Conservation (phyloP, 805 yeast species). For the Nakazawaea siamensis region DNA sequence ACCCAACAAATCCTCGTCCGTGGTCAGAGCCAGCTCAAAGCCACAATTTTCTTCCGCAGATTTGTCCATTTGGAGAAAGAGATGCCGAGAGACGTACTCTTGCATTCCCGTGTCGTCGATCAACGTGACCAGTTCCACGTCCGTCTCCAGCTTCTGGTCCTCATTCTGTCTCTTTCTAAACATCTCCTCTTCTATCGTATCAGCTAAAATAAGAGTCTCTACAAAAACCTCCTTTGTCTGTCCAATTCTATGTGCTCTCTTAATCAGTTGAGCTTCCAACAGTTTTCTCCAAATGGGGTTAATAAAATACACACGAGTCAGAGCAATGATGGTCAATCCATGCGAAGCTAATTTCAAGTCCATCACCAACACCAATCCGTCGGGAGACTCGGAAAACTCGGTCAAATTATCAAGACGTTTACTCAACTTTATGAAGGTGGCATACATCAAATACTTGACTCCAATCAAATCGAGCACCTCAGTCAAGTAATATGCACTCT, state of each 20-base stretch:
- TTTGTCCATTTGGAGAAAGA: constrained; percentile 30
- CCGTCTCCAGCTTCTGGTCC: constrained; percentile 13
- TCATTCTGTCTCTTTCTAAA: constrained; percentile 27
- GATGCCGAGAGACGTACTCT: constrained; percentile 41
- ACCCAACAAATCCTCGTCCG: constrained; percentile 9
- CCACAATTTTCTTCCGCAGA: constrained; percentile 26
- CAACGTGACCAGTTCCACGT: constrained; percentile 23
- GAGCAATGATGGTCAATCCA: constrained; percentile 60
- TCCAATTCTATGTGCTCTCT: constrained; percentile 73
- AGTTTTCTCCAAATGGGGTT: constrained; percentile 67
- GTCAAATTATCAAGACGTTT: constrained; percentile 46
- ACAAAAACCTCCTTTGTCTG: constrained; percentile 56
- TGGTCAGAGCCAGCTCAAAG: constrained; percentile 21
- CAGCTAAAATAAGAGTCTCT: constrained; percentile 56
- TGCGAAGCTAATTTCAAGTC: constrained; percentile 61
- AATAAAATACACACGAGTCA: constrained; percentile 62
- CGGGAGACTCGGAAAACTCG: constrained; percentile 35
- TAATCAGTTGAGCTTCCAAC: constrained; percentile 68
- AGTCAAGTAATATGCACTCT: constrained; percentile 58
- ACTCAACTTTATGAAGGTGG: constrained; percentile 44
- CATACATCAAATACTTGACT: constrained; percentile 51
- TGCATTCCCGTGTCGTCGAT: constrained; percentile 56
- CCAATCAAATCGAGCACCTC: constrained; percentile 60
- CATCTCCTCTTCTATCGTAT: constrained; percentile 64
- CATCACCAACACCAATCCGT: constrained; percentile 53